Percentiles rank a stretch among this genome's conserved stretches.
phyloP scores from a whole-genome alignment of 1,284 basidiomycete genomes.

The Pisolithus thermaeus region DNA sequence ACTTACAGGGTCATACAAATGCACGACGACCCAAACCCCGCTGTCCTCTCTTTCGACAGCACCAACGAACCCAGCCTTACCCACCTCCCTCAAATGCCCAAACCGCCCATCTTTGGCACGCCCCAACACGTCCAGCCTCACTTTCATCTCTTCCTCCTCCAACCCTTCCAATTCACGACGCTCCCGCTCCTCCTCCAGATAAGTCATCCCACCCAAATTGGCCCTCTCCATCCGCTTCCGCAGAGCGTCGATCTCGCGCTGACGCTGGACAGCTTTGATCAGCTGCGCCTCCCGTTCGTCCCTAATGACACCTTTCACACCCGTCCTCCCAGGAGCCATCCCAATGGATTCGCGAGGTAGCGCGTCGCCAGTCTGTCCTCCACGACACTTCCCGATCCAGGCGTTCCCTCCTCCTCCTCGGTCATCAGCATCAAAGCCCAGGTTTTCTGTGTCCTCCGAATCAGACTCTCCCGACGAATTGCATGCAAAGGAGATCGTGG shows the following conservation, averaged over 20 bases:
- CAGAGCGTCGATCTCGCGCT: conserved; percentile 44
- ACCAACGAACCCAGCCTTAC: conserved; percentile 54
- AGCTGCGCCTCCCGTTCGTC: conserved; percentile 64
- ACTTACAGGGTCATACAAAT: conserved; percentile 78
- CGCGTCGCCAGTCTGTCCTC: conserved; percentile 14
- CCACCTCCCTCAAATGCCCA: no score
- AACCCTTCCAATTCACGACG: conserved; percentile 35
- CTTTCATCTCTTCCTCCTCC: conserved; percentile 20
- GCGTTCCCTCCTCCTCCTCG: conserved; percentile 19
- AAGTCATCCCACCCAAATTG: conserved; percentile 60
- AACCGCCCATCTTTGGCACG: conserved; percentile 42
- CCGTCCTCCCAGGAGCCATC: conserved; percentile 74
- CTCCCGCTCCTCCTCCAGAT: conserved; percentile 64
- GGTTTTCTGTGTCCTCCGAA: conserved; percentile 26
- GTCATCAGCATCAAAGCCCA: background rate
- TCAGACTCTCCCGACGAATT: conserved; percentile 27
- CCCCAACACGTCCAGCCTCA: conserved; percentile 36
- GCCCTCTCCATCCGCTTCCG: conserved; percentile 55
- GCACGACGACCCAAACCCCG: conserved; percentile 73
- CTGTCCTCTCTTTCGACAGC: conserved; percentile 72
- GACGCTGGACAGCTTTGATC: conserved; percentile 43
- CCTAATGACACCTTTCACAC: conserved; percentile 79
- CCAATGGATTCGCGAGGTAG: conserved; percentile 46
- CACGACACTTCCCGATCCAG: background rate
- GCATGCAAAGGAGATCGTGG: conserved; percentile 35